Conservation (phyloP, 768 basidiomycete species). For the Mycena maculata region DNA sequence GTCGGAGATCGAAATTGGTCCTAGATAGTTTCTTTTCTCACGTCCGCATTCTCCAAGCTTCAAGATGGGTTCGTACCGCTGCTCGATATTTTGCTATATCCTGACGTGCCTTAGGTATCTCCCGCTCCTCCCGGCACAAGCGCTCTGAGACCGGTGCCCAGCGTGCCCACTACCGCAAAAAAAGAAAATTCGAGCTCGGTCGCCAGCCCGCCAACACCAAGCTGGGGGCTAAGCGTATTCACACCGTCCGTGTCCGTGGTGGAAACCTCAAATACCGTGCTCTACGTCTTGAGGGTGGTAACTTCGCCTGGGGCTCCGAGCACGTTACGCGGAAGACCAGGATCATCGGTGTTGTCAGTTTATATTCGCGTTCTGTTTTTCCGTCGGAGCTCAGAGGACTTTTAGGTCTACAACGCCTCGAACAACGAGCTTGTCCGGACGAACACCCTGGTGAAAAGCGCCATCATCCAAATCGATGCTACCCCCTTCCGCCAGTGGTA, state of each 20-base stretch:
- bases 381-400: conserved; percentile 8
- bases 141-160: conserved; percentile 93
- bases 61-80: conserved; percentile 70
- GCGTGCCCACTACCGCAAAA: conserved; percentile 97
- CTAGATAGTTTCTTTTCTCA: conserved; percentile 37
- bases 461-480: conserved; percentile 97
- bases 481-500: conserved; percentile 99
- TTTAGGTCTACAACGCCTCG: conserved; percentile 95
- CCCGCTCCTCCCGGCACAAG: conserved; percentile 97
- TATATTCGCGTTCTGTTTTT: conserved; percentile 50
- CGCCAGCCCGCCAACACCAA: conserved; percentile 98
- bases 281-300: conserved; percentile 94
- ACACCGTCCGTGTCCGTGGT: conserved; percentile 94
- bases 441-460: conserved; percentile 97
- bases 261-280: conserved; percentile 97
- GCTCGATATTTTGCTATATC: conserved; percentile 9
- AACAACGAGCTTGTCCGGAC: conserved; percentile 99
- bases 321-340: conserved; percentile 95
- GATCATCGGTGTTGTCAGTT: conserved; percentile 87
- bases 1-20: conserved; percentile 2
- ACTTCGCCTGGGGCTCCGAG: conserved; percentile 99
- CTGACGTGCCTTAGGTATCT: conserved; percentile 77
- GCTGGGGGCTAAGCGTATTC: conserved; percentile 94
- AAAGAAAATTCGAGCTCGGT: conserved; percentile 99
- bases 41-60: conserved; percentile 68